Conservation (phyloP, 805 yeast species). For the Saccharomycopsis lassenensis region DNA sequence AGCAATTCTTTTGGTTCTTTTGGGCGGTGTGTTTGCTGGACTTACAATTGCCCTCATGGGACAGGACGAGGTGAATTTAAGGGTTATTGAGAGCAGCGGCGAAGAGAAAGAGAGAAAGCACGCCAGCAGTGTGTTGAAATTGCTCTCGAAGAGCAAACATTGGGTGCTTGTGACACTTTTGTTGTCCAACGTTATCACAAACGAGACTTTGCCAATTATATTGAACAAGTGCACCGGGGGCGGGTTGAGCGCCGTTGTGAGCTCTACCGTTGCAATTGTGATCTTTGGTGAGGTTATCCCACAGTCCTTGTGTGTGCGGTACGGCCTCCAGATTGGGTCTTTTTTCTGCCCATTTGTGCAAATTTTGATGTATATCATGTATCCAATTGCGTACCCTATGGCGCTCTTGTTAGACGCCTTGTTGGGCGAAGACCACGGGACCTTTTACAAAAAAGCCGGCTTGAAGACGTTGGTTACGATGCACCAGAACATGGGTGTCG, state of each 20-base stretch:
- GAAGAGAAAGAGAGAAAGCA: conserved; percentile 51
- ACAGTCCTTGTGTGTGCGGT: conserved; percentile 84
- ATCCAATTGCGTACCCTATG: conserved; percentile 87
- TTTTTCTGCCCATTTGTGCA: conserved; percentile 82
- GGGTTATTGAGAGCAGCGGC: conserved; percentile 88
- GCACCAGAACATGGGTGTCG: conserved; percentile 92
- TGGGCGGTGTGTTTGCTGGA: conserved; percentile 90
- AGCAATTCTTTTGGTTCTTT: conserved; percentile 50
- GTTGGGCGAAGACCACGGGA: conserved; percentile 94
- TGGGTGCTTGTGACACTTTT: conserved; percentile 91
- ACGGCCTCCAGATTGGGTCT: conserved; percentile 87
- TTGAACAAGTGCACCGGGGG: conserved; percentile 90
- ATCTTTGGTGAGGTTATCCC: conserved; percentile 96
- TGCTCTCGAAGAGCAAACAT: conserved; percentile 80
- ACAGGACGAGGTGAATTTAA: conserved; percentile 89
- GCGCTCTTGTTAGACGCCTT: conserved; percentile 70
- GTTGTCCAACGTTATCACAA: conserved; percentile 80
- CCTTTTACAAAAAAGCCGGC: conserved; percentile 85
- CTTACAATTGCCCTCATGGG: conserved; percentile 96
- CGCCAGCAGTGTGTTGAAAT: conserved; percentile 59
- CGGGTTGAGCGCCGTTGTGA: conserved; percentile 92
- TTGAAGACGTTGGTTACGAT: conserved; percentile 86
- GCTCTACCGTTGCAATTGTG: conserved; percentile 88
- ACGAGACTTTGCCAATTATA: conserved; percentile 89
- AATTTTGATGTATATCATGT: conserved; percentile 75